Evolutionary conservation across 2,329 filamentous ascomycete genomes (phyloP).

Genomic region (Fusarium sp.): DNA sequence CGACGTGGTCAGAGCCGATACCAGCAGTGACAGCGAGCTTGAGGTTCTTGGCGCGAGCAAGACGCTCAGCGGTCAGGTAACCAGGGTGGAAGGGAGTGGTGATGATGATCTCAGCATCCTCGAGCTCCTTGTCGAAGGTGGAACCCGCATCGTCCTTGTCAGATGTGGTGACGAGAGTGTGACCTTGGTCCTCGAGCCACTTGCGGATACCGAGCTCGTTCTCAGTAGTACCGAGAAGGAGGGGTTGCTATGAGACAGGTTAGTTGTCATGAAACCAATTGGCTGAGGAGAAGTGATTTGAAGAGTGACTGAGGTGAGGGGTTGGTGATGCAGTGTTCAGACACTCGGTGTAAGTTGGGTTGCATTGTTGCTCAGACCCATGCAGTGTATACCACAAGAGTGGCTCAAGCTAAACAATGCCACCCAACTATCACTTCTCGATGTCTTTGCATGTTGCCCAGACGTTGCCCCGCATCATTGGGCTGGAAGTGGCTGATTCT

Average conservation of each 20-base stretch:
- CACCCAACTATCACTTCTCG: conserved; percentile 12
- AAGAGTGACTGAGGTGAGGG: not conserved
- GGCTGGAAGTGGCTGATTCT: conserved; percentile 37
- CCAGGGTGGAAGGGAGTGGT: conserved; percentile 99
- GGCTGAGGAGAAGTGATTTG: not conserved
- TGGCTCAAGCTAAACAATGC: conserved; percentile 9
- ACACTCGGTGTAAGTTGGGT: conserved; percentile 20
- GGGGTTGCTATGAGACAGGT: conserved; percentile 66
- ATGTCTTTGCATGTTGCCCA: conserved; percentile 19
- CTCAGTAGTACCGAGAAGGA: conserved; percentile 92
- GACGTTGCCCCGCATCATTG: conserved; percentile 36
- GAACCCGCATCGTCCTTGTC: conserved; percentile 97
- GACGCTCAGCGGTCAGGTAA: conserved; percentile 95
- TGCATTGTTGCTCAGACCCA: conserved; percentile 15
- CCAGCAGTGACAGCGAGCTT: conserved; percentile 97
- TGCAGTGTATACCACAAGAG: conserved; percentile 25
- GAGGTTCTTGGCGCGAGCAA: conserved; percentile 98
- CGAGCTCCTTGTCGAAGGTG: conserved; percentile 92
- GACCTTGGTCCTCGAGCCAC: conserved; percentile 97
- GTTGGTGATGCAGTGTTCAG: conserved; percentile 12
- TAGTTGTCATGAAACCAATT: conserved; percentile 29
- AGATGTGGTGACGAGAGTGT: conserved; percentile 95
- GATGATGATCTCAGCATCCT: conserved; percentile 98
- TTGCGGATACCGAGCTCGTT: conserved; percentile 97
- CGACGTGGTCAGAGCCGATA: conserved; percentile 98